phyloP scores from a whole-genome alignment of 805 yeast genomes.

The Pichia gijzeniarum region DNA sequence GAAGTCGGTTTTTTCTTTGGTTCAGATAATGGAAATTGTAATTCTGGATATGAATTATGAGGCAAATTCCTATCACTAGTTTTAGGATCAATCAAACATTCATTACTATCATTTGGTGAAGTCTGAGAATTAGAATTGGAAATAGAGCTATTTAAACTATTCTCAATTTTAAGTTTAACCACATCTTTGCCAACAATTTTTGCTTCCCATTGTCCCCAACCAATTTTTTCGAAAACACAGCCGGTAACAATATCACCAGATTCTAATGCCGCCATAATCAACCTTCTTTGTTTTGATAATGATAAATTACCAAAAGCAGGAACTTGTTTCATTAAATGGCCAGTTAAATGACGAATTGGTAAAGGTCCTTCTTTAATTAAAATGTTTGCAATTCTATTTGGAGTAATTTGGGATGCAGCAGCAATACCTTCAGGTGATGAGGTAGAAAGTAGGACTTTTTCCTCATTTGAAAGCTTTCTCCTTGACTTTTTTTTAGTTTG shows the following conservation, averaged over 20 bases:
- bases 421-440: slow-evolving; percentile 85
- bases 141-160: not conserved
- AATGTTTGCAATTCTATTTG: slow-evolving; percentile 65
- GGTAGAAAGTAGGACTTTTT: slow-evolving; percentile 45
- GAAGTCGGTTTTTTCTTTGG: not conserved
- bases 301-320: slow-evolving; percentile 75
- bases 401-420: slow-evolving; percentile 80
- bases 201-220: slow-evolving; percentile 98
- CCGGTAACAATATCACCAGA: slow-evolving; percentile 54
- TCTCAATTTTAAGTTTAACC: slow-evolving; percentile 20
- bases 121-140: not conserved
- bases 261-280: slow-evolving; percentile 86
- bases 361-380: slow-evolving; percentile 74
- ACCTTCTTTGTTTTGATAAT: slow-evolving; percentile 80
- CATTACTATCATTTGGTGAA: not conserved
- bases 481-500: slow-evolving; percentile 6
- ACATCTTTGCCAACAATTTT: slow-evolving; percentile 34
- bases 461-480: slow-evolving; percentile 17
- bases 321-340: slow-evolving; percentile 66
- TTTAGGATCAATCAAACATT: not conserved
- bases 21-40: not conserved
- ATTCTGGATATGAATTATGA: not conserved
- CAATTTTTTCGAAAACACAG: slow-evolving; percentile 82
- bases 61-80: not conserved
- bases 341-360: slow-evolving; percentile 85